Evolutionary conservation across 139 green algal species (phyloP).

Genomic region (Coccomyxa sp.): DNA sequence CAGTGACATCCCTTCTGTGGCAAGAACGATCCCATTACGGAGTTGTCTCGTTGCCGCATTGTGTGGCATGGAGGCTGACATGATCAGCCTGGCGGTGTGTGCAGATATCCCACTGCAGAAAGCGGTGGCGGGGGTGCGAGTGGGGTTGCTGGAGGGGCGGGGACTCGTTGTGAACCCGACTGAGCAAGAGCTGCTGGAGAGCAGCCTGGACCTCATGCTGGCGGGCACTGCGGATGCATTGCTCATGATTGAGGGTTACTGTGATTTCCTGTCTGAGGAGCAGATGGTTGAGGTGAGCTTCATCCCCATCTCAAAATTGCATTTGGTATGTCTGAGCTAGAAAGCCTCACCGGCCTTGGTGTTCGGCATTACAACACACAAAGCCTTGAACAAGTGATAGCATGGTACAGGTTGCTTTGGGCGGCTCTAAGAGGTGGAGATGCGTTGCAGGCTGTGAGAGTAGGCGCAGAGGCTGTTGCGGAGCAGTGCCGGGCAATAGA

Average conservation of each 20-base stretch:
- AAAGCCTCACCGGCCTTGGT: neutral
- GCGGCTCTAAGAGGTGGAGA: neutral
- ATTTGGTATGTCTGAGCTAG: neutral
- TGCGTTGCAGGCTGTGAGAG: conserved; percentile 40
- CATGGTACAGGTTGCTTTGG: neutral
- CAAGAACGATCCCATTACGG: no score
- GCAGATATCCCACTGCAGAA: conserved; percentile 76
- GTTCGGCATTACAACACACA: neutral
- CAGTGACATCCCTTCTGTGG: no score
- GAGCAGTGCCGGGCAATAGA: conserved; percentile 64
- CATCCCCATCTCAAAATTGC: neutral
- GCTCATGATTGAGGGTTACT: conserved; percentile 98
- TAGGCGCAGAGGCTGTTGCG: conserved; percentile 55
- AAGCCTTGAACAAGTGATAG: neutral
- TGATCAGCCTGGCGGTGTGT: neutral
- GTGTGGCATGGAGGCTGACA: neutral
- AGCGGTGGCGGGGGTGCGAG: conserved; percentile 82
- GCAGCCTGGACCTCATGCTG: conserved; percentile 82
- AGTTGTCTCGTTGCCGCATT: no score
- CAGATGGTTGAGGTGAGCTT: conserved; percentile 74
- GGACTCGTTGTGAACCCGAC: conserved; percentile 85
- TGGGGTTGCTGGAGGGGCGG: conserved; percentile 61
- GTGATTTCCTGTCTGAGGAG: conserved; percentile 89
- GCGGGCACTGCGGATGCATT: conserved; percentile 87
- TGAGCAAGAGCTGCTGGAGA: conserved; percentile 49